Conservation (phyloP, 1,139 yeast genomes). For the Saccharomyces hybrid region DNA sequence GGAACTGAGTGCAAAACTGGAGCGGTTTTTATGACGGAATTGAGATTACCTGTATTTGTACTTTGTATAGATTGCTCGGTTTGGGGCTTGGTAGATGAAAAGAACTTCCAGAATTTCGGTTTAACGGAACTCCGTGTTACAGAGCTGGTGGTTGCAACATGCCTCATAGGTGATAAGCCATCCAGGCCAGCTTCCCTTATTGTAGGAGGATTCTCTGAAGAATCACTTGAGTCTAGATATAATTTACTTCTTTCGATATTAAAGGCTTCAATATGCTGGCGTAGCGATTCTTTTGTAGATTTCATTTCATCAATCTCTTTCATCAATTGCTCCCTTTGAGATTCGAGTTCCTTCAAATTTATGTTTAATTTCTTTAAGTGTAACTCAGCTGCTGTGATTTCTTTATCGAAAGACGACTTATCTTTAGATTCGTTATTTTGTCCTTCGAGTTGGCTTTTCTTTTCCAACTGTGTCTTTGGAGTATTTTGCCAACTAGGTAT, state of each 20-base stretch:
- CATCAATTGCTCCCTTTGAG: slow-evolving; percentile 27
- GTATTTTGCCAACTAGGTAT: background rate
- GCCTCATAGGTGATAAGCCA: background rate
- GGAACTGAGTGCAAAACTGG: background rate
- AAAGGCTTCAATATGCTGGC: background rate
- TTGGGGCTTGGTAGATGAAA: slow-evolving; percentile 5
- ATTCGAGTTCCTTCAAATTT: slow-evolving; percentile 28
- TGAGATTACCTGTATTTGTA: background rate
- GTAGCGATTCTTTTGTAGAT: slow-evolving; percentile 12
- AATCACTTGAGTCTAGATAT: background rate
- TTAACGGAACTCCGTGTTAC: slow-evolving; percentile 11
- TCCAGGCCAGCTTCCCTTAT: no score
- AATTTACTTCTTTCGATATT: background rate
- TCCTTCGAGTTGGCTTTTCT: background rate
- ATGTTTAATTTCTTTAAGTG: slow-evolving; percentile 28
- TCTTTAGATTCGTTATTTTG: background rate
- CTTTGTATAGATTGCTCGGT: background rate
- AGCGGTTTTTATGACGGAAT: background rate
- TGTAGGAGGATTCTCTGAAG: no score
- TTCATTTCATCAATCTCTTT: slow-evolving; percentile 31
- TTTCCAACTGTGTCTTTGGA: background rate
- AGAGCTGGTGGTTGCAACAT: background rate
- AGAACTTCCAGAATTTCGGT: slow-evolving; percentile 24
- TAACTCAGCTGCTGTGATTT: slow-evolving; percentile 22
- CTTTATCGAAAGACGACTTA: slow-evolving; percentile 10